A percentile compares a stretch with the other conserved stretches of the same genome.
These are phyloP conservation scores for Gyromitra esculenta DNA, from an alignment of 2,329 filamentous ascomycete species.

Conservation along the genomic window DNA sequence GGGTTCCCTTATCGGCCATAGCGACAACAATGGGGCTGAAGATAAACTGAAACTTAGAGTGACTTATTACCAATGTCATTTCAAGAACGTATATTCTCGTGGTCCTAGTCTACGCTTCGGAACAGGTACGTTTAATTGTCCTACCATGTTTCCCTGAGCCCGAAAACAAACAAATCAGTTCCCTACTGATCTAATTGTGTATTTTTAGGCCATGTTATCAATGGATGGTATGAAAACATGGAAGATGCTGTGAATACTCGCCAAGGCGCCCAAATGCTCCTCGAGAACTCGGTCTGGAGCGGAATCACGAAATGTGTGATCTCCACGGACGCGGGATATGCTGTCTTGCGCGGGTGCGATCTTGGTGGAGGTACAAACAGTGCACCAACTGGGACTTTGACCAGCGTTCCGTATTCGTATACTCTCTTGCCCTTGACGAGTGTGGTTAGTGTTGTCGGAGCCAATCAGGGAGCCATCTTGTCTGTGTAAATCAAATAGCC, in stretches of 20 bases:
- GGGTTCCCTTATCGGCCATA: slow-evolving; percentile 70
- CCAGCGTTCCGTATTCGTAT: slow-evolving; percentile 66
- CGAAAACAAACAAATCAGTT: background rate
- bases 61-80: slow-evolving; percentile 75
- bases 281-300: slow-evolving; percentile 67
- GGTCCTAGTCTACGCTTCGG: slow-evolving; percentile 73
- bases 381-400: slow-evolving; percentile 66
- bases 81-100: slow-evolving; percentile 71
- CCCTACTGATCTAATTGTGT: background rate
- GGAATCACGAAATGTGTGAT: slow-evolving; percentile 60
- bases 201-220: slow-evolving; percentile 52
- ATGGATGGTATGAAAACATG: slow-evolving; percentile 60
- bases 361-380: slow-evolving; percentile 64
- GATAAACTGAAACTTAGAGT: slow-evolving; percentile 70
- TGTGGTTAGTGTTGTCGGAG: slow-evolving; percentile 34
- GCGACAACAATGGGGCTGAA: slow-evolving; percentile 67
- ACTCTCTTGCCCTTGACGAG: slow-evolving; percentile 18
- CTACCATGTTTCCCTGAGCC: background rate
- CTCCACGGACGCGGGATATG: slow-evolving; percentile 59
- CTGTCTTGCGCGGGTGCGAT: slow-evolving; percentile 63
- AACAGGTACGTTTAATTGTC: slow-evolving; percentile 64
- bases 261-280: slow-evolving; percentile 67
- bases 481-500: slow-evolving; percentile 22
- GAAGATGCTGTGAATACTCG: slow-evolving; percentile 68
- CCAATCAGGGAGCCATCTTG: slow-evolving; percentile 41